phyloP scores from a whole-genome alignment of 2,329 filamentous ascomycete species.

The Fusarium sambucinum region DNA sequence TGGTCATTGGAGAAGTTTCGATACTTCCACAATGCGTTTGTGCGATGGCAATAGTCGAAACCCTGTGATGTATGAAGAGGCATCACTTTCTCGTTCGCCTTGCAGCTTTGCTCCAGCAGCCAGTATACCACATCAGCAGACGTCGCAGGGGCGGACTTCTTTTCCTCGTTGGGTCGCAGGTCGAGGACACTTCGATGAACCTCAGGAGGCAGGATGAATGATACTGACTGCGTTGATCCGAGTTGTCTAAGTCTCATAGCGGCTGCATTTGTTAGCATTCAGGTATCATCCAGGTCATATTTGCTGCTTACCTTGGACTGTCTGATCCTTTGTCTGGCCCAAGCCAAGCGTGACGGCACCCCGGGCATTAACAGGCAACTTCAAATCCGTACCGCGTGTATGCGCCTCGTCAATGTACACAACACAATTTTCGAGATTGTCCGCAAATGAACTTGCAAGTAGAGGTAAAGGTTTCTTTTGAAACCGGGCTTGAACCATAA shows the following conservation, averaged over 20 bases:
- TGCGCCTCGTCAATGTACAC: slow-evolving; percentile 73
- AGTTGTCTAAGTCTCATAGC: slow-evolving; percentile 75
- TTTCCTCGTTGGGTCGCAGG: slow-evolving; percentile 52
- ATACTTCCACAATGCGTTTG: slow-evolving; percentile 60
- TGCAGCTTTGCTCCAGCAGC: slow-evolving; percentile 74
- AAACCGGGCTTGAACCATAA: slow-evolving; percentile 39
- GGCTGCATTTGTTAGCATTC: slow-evolving; percentile 55
- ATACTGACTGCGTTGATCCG: slow-evolving; percentile 65
- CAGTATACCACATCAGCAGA: slow-evolving; percentile 59
- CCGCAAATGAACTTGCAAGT: slow-evolving; percentile 65
- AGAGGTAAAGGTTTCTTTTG: slow-evolving; percentile 62
- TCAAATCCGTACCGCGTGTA: slow-evolving; percentile 71
- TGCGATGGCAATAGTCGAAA: slow-evolving; percentile 68
- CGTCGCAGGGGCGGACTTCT: slow-evolving; percentile 7
- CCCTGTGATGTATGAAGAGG: slow-evolving; percentile 71
- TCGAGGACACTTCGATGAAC: slow-evolving; percentile 69
- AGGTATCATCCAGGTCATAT: accelerated
- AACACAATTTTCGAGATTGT: slow-evolving; percentile 64
- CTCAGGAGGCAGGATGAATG: slow-evolving; percentile 69
- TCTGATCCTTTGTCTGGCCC: slow-evolving; percentile 70
- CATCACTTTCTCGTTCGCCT: slow-evolving; percentile 68
- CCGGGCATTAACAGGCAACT: slow-evolving; percentile 59
- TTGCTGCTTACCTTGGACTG: slow-evolving; percentile 65
- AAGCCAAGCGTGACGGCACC: slow-evolving; percentile 69
- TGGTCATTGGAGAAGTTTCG: slow-evolving; percentile 55